Conservation (phyloP, 805 yeast genomes). For the Debaryomyces maramus region DNA sequence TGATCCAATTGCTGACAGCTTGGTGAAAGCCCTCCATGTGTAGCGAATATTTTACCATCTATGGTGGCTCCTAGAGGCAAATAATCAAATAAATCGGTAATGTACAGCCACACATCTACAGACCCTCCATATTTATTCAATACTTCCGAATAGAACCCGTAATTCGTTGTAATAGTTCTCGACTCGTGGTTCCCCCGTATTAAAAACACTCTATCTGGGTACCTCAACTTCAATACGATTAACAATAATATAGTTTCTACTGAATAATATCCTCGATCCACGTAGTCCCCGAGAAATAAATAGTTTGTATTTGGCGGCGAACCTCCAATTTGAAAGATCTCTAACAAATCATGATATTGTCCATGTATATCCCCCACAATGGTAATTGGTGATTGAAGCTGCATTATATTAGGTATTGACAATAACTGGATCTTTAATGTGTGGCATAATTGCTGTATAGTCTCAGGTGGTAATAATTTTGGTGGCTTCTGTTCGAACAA, state of each 20-base stretch:
- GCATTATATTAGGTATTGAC: conserved; percentile 82
- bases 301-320: conserved; percentile 91
- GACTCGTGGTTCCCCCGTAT: conserved; percentile 97
- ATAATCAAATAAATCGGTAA: conserved; percentile 92
- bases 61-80: conserved; percentile 86
- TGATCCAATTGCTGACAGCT: conserved; percentile 93
- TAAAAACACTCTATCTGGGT: conserved; percentile 78
- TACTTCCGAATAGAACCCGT: conserved; percentile 96
- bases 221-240: conserved; percentile 79
- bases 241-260: conserved; percentile 88
- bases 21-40: conserved; percentile 96
- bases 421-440: conserved; percentile 80
- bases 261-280: conserved; percentile 91
- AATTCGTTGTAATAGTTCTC: conserved; percentile 93
- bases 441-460: conserved; percentile 55
- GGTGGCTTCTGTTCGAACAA: conserved; percentile 44
- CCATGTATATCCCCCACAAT: conserved; percentile 98
- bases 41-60: conserved; percentile 87
- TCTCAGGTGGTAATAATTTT: conserved; percentile 39
- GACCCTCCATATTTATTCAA: conserved; percentile 78
- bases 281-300: conserved; percentile 91
- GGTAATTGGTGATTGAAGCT: conserved; percentile 82
- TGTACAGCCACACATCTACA: conserved; percentile 77
- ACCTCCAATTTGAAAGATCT: conserved; percentile 92
- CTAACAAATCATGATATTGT: conserved; percentile 90